These are phyloP conservation scores for Funneliformis geosporum DNA, from an alignment of 192 early-diverging fungal species.

Conservation along the genomic window DNA sequence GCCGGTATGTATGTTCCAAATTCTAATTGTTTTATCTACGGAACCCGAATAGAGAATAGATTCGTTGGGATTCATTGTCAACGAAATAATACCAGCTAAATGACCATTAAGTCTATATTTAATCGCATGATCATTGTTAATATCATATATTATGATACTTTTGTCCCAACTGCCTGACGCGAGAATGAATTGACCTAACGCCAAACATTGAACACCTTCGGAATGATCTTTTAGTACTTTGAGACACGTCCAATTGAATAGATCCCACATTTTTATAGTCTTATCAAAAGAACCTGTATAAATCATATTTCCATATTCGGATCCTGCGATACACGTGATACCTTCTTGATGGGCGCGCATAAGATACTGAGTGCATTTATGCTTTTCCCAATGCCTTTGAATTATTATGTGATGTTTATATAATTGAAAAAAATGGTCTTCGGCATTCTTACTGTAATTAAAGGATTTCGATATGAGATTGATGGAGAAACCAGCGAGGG, in stretches of 20 bases:
- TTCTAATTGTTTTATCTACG: conserved; percentile 18
- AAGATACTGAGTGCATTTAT: neutral
- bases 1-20: conserved; percentile 11
- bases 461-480: neutral
- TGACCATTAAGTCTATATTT: conserved; percentile 10
- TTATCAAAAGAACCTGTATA: conserved; percentile 21
- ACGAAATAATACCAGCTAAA: conserved; percentile 15
- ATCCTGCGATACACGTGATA: conserved; percentile 16
- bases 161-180: conserved; percentile 25
- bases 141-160: conserved; percentile 9
- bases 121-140: neutral
- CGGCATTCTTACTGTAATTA: neutral
- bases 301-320: neutral
- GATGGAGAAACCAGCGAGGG: neutral
- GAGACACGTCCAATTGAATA: neutral
- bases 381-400: conserved; percentile 2
- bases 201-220: conserved; percentile 13
- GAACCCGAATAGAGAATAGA: conserved; percentile 14
- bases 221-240: neutral
- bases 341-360: neutral
- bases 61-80: conserved; percentile 7
- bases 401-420: conserved; percentile 3
- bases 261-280: conserved; percentile 16
- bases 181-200: neutral
- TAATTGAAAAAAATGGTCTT: conserved; percentile 10